phyloP scores from a whole-genome alignment of 305 asterid species.

The Fraxinus sp. region DNA sequence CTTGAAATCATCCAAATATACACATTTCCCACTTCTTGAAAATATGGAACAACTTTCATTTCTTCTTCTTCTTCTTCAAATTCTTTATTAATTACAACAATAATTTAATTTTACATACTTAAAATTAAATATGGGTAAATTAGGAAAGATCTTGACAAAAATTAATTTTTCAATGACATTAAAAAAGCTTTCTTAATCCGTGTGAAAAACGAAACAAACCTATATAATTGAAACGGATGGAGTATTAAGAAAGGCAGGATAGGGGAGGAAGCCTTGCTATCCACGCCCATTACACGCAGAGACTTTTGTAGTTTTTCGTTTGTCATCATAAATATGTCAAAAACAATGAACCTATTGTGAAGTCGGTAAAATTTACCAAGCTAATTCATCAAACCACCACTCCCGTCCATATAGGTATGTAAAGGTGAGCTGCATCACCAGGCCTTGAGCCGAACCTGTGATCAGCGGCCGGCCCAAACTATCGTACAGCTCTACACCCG shows the following conservation, averaged over 20 bases:
- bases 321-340: background rate
- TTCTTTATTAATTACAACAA: too few species aligned
- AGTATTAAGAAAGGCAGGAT: background rate
- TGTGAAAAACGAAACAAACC: too few species aligned
- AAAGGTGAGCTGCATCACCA: background rate
- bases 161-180: too few species aligned
- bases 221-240: too few species aligned
- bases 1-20: too few species aligned
- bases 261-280: background rate
- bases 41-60: too few species aligned
- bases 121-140: too few species aligned
- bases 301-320: background rate
- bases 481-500: background rate
- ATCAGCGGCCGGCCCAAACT: background rate
- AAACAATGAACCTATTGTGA: background rate
- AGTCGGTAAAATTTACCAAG: background rate
- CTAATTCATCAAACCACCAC: background rate
- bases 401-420: background rate
- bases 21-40: too few species aligned
- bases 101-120: too few species aligned
- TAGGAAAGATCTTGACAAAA: too few species aligned
- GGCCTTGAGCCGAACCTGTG: background rate
- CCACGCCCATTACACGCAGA: background rate
- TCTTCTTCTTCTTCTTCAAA: too few species aligned
- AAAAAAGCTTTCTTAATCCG: too few species aligned